phyloP scores from a whole-genome alignment of 2,329 filamentous ascomycete genomes.

The Cercospora brassicicola region DNA sequence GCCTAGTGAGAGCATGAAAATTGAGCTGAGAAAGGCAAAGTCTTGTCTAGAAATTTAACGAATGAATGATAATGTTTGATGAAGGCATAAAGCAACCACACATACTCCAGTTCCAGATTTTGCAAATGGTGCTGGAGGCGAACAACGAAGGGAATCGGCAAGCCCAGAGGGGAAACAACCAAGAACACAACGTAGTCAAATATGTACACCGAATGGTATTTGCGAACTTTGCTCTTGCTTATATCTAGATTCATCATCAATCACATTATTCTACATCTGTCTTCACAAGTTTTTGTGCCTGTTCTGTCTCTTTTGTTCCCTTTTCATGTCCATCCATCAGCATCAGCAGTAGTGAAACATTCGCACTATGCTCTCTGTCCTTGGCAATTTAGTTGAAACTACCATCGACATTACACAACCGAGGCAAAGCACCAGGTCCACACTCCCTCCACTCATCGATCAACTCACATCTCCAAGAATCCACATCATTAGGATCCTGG shows the following conservation, averaged over 20 bases:
- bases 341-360: too few species aligned
- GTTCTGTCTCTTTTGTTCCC: background rate
- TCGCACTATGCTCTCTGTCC: too few species aligned
- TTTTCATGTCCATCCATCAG: background rate
- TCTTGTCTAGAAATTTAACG: background rate
- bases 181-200: background rate
- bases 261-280: background rate
- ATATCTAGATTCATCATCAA: background rate
- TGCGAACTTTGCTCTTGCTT: background rate
- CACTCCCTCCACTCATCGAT: slow-evolving; percentile 36
- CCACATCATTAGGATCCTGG: slow-evolving; percentile 39
- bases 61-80: background rate
- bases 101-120: background rate
- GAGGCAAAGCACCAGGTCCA: slow-evolving; percentile 23
- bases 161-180: too few species aligned
- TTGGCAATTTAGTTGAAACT: slow-evolving; percentile 21
- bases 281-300: background rate
- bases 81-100: background rate
- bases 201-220: slow-evolving; percentile 1
- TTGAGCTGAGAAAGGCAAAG: background rate
- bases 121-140: background rate
- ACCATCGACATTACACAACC: slow-evolving; percentile 32
- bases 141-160: too few species aligned
- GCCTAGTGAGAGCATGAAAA: background rate
- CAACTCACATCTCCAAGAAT: slow-evolving; percentile 41